These are phyloP conservation scores for Aspergillus bombycis DNA, from an alignment of 2,329 filamentous ascomycete genomes.

Conservation along the genomic window DNA sequence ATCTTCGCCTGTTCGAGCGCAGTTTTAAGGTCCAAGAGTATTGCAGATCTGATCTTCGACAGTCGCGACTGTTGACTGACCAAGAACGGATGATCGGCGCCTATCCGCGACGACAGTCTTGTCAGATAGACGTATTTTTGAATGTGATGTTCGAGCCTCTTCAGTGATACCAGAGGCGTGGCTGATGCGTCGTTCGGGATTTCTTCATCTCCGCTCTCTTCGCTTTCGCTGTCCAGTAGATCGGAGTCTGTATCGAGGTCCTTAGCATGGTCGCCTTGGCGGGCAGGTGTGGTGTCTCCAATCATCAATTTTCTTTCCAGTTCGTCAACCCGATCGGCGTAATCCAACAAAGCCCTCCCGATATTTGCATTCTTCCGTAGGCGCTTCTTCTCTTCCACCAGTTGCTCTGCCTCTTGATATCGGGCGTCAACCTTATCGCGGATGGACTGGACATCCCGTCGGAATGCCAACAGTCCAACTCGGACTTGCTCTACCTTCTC, in stretches of 20 bases:
- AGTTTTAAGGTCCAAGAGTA: conserved; percentile 67
- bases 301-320: conserved; percentile 73
- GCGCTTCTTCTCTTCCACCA: conserved; percentile 69
- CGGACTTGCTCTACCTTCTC: conserved; percentile 89
- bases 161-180: conserved; percentile 38
- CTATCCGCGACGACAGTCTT: conserved; percentile 55
- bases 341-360: conserved; percentile 54
- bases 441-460: conserved; percentile 77
- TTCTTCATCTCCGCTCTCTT: conserved; percentile 44
- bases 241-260: conserved; percentile 40
- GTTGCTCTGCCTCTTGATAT: conserved; percentile 62
- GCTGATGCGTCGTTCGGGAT: conserved; percentile 41
- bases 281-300: conserved; percentile 41
- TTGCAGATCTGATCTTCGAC: conserved; percentile 61
- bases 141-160: conserved; percentile 58
- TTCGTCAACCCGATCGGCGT: conserved; percentile 55
- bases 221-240: conserved; percentile 38
- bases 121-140: conserved; percentile 62
- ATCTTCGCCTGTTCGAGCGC: conserved; percentile 61
- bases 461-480: conserved; percentile 83
- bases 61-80: conserved; percentile 59
- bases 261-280: conserved; percentile 19
- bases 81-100: conserved; percentile 65
- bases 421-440: conserved; percentile 66
- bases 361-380: conserved; percentile 67